Percentiles rank a stretch among this genome's conserved stretches.
Conservation (phyloP, 2,329 filamentous ascomycete genomes). For the Trichoderma sp. region DNA sequence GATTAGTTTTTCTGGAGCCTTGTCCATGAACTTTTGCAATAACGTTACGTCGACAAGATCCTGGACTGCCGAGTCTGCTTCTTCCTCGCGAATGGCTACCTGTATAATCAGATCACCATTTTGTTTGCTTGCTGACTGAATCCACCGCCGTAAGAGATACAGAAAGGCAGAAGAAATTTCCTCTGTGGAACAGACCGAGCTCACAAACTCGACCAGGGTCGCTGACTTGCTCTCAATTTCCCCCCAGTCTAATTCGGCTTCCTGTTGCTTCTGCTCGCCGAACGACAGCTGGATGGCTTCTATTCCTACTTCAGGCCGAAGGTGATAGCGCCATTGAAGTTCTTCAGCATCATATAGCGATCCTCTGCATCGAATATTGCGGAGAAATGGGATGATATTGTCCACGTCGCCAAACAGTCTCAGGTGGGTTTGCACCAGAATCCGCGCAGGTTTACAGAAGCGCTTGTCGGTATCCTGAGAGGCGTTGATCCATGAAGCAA, state of each 20-base stretch:
- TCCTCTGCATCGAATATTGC: conserved; percentile 61
- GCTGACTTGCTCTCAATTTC: conserved; percentile 54
- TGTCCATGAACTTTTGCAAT: conserved; percentile 67
- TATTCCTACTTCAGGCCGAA: conserved; percentile 52
- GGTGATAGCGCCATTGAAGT: conserved; percentile 58
- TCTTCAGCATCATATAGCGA: conserved; percentile 39
- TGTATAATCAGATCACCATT: conserved; percentile 34
- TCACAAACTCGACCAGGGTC: conserved; percentile 55
- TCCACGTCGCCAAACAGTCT: conserved; percentile 58
- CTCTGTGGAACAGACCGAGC: conserved; percentile 54
- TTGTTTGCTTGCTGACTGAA: conserved; percentile 43
- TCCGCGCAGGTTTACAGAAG: conserved; percentile 52
- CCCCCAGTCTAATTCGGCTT: conserved; percentile 45
- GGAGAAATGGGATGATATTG: conserved; percentile 54
- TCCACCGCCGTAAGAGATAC: conserved; percentile 61
- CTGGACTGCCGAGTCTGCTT: conserved; percentile 47
- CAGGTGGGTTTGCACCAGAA: conserved; percentile 61
- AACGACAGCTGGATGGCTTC: conserved; percentile 50
- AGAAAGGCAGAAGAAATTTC: conserved; percentile 66
- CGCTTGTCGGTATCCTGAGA: conserved; percentile 42
- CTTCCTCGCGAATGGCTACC: conserved; percentile 39
- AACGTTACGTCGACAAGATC: conserved; percentile 63
- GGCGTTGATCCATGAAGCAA: conserved; percentile 56
- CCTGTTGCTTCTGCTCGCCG: conserved; percentile 18
- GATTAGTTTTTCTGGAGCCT: conserved; percentile 65